Evolutionary conservation across 129 eudicot genomes (phyloP), one percentile per base, ranked within the genome.

Genomic region (Helianthus tuberosus): DNA sequence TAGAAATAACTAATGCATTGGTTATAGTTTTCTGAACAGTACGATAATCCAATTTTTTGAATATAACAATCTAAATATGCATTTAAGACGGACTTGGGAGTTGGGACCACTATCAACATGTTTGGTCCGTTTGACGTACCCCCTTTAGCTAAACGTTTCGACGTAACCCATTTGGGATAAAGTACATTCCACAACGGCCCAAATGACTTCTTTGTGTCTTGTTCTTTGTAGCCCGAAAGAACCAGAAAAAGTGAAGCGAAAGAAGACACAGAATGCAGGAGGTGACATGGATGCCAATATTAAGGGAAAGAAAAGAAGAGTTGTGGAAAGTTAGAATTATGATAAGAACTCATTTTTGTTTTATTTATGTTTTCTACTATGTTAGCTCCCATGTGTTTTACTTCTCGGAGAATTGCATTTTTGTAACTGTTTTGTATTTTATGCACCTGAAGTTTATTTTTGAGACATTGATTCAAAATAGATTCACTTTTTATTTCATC

Each of bases 271-370:
- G 3, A 64, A 8, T 38, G 72, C 38, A 12, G 64, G 5, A 3
- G 68, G 54, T 43, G 27, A 79, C 3, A 74, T 62, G 32, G 76
- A 64, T 72, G 73, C 39, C 41, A 59, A 52, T n/a, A 25, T 48
- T 13, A 71, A 64, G 51, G 65, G 59, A 39, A 78, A 71, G 82
- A 78, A 78, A 78, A 78, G 67, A 49, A 71, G 66, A 78, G 73
- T 64, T 44, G 68, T 58, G 11, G 65, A 23, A 52, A 64, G 20
- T 4, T 66, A 70, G 72, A 70, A 41, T 13, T 7, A 71, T 52
- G 67, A 63, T 52, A 53, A 63, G 66, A 46, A 14, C 17, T 15
- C n/a, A 43, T 6, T 43, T 67, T 44, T 25, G 0, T 13, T 46
- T 15, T 62, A 15, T 74, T 16, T 57, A 47, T 44, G 27, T 64